These are phyloP conservation scores for Alternaria infectoria DNA, from an alignment of 2,329 filamentous ascomycete genomes.

Conservation along the genomic window DNA sequence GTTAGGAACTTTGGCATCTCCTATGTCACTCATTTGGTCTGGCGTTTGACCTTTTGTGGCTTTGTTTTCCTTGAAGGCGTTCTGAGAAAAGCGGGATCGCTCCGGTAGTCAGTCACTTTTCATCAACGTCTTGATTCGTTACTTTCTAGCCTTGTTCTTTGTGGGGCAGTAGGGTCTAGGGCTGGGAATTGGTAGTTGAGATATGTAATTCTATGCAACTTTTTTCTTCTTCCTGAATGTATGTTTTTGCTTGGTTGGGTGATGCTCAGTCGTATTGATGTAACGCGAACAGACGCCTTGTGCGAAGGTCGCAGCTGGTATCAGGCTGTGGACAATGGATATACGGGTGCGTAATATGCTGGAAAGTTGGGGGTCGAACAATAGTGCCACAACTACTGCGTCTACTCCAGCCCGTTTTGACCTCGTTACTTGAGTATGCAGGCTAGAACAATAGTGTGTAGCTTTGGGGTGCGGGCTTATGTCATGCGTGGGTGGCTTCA, in stretches of 20 bases:
- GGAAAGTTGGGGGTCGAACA: too few species aligned
- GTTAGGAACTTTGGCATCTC: background rate
- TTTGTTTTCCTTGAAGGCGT: background rate
- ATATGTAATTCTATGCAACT: background rate
- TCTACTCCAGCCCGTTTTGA: too few species aligned
- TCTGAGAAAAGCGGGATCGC: conserved; percentile 10
- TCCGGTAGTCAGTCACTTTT: conserved; percentile 7
- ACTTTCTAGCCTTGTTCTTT: background rate
- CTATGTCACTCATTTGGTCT: background rate
- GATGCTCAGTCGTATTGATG: too few species aligned
- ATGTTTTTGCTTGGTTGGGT: background rate
- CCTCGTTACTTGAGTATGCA: too few species aligned
- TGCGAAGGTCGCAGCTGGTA: too few species aligned
- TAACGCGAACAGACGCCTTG: too few species aligned
- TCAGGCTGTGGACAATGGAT: too few species aligned
- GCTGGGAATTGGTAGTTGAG: background rate
- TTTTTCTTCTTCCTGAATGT: background rate
- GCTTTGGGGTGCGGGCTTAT: too few species aligned
- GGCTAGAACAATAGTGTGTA: too few species aligned
- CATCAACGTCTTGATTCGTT: background rate
- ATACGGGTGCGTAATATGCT: too few species aligned
- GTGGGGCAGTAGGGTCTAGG: background rate
- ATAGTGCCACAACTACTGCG: too few species aligned
- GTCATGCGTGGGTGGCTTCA: too few species aligned
- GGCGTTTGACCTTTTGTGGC: background rate